These are phyloP conservation scores for Xylaria sp. DNA, from an alignment of 2,329 filamentous ascomycete genomes.

Conservation along the genomic window DNA sequence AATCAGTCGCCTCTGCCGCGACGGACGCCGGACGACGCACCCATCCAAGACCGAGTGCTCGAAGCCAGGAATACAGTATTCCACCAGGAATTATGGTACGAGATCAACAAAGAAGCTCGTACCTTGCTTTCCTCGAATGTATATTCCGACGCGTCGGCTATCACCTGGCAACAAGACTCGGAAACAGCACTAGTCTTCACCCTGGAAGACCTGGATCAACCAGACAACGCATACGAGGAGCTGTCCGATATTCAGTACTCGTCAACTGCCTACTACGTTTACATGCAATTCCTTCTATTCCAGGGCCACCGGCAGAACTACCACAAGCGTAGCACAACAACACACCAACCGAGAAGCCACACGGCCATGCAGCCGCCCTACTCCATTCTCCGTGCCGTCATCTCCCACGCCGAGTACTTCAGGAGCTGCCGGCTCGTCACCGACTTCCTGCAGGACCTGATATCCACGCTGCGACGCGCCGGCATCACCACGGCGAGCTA, in stretches of 20 bases:
- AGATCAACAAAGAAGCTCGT: constrained; percentile 81
- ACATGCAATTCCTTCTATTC: constrained; percentile 74
- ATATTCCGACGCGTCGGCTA: constrained; percentile 58
- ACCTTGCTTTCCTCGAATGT: constrained; percentile 72
- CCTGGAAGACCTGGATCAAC: constrained; percentile 63
- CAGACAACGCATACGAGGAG: constrained; percentile 38
- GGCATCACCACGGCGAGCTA: constrained; percentile 49
- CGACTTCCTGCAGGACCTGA: constrained; percentile 47
- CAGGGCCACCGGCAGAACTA: constrained; percentile 80
- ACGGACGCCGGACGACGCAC: constrained; percentile 57
- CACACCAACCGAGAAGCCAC: constrained; percentile 42
- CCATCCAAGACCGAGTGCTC: constrained; percentile 69
- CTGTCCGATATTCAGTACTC: constrained; percentile 49
- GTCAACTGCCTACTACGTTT: constrained; percentile 67
- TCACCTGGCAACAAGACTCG: constrained; percentile 58
- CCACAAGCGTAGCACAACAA: constrained; percentile 64
- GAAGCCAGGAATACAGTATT: constrained; percentile 79
- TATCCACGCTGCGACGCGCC: constrained; percentile 48
- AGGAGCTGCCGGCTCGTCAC: constrained; percentile 44
- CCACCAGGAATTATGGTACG: constrained; percentile 86
- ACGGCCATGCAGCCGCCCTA: constrained; percentile 47
- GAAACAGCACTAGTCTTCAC: constrained; percentile 66
- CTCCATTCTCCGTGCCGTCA: constrained; percentile 54
- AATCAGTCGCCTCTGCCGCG: constrained; percentile 59
- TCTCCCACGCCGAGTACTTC: constrained; percentile 52